Percentiles rank a stretch among this genome's conserved stretches.
These are phyloP conservation scores for Lachancea sp. DNA, from an alignment of 805 yeast genomes.

Conservation along the genomic window DNA sequence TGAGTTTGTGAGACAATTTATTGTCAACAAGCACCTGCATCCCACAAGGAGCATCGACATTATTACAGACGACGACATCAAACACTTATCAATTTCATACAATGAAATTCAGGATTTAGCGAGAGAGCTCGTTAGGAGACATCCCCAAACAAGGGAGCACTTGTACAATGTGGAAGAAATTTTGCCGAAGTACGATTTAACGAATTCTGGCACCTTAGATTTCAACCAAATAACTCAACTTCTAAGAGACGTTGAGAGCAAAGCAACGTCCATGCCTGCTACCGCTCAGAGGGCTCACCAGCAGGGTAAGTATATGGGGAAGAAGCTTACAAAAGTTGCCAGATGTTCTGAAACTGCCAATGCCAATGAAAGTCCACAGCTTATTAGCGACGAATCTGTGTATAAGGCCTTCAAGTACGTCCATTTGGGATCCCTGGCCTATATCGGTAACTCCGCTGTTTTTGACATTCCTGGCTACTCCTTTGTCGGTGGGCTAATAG, in stretches of 20 bases:
- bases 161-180: constrained; percentile 44
- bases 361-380: constrained; percentile 46
- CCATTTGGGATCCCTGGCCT: constrained; percentile 63
- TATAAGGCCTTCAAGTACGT: constrained; percentile 54
- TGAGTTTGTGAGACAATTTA: constrained; percentile 42
- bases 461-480: constrained; percentile 58
- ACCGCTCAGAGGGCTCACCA: constrained; percentile 71
- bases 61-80: constrained; percentile 47
- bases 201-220: constrained; percentile 43
- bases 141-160: constrained; percentile 56
- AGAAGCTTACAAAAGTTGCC: constrained; percentile 50
- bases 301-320: constrained; percentile 62
- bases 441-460: constrained; percentile 64
- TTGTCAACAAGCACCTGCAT: constrained; percentile 38
- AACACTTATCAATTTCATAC: constrained; percentile 41
- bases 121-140: constrained; percentile 41
- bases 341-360: constrained; percentile 39
- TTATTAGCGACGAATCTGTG: constrained; percentile 38
- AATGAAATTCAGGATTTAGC: constrained; percentile 46
- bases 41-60: constrained; percentile 32
- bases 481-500: constrained; percentile 57
- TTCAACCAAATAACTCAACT: constrained; percentile 46
- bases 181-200: constrained; percentile 46
- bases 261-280: constrained; percentile 63
- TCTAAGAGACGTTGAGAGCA: constrained; percentile 50